Base-by-base conservation (phyloP, 208 protist species). In the Crithidia expoeki region DNA sequence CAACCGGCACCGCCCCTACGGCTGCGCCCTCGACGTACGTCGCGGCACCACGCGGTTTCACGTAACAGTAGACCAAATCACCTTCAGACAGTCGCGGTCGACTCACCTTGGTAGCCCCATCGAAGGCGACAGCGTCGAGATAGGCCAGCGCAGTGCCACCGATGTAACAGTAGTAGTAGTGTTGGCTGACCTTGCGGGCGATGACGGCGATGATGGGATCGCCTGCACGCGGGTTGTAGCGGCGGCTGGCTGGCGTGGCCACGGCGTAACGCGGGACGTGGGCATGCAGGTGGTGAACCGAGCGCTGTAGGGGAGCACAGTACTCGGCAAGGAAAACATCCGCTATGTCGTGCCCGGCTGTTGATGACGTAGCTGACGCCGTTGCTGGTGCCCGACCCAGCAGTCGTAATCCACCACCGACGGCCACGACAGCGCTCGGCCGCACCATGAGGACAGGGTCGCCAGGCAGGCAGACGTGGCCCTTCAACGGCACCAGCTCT, bases 61-160 rank as follows among this genome's bases (percentile, higher is more conserved):
- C 86, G 72, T 88, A 83, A 38, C 80, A 80, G 80, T 94, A 94
- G 14, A 96, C 74, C 9, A 92, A 65, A 57, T 93, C 87, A 1
- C 92, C 92, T 47, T 93, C 88, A 40, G 62, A 53, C 5, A 94
- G 68, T 1, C 88, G 81, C n/a, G 92, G 92, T 0, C 80, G 77
- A 59, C 79, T 94, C 10, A 81, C 68, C 67, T 94, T 94, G 3
- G 87, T 95, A 16, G 92, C 92, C 25, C 92, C 92, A 51, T 96
- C 92, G 55, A 96, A 96, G 57, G 79, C 80, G 7, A 94, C 55
- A 9, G 81, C 84, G 62, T 93, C 88, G 28, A 96, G 78, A 52
- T 86, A 77, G 23, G 82, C 89, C 5, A 85, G 57, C 4, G 74
- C 38, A 1, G 75, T 28, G 25, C 81, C 81, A 11, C 79, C 88